Base-by-base conservation (phyloP, 805 yeast genomes). In the Ascoidea tarda region DNA sequence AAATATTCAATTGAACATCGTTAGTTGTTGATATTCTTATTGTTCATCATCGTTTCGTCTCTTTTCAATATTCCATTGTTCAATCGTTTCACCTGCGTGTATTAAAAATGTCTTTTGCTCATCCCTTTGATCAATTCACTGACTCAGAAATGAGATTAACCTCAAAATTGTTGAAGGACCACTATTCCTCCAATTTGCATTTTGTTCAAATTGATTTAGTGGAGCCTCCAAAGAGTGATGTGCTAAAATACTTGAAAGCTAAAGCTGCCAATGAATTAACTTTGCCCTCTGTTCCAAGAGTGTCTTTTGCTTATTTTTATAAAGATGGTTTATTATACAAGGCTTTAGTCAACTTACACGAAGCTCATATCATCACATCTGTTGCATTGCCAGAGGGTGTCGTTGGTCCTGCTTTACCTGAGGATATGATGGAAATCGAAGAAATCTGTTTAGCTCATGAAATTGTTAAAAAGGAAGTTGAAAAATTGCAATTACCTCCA, bases 151-250 rank as follows among this genome's bases (percentile, higher is more conserved):
- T 81, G 60, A 71, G 74, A 63, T 65, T 73, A 57, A 77, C 85
- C 47, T 62, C 82, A 51, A 78, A 79, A 66, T 72, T 82, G 55
- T 69, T 82, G 66, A 82, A 81, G 68, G 83, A 78, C 62, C 67
- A 76, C 62, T 73, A 78, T 16, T 77, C 77, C 38, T 61, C 68
- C 16, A 77, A 73, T 50, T 78, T 82, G 51, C 85, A 81, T 64
- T 83, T 83, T 64, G 73, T 77, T 51, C 85, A 79, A 64, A 68
- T 81, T 55, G 90, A 84, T 63, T 75, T 81, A 64, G 59, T 77
- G 49, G 95, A 86, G 63, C 95, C 95, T 42, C 90, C 95, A 55
- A 86, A 86, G 74, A 70, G 75, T 59, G 80, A 75, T 56, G 81
- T 86, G 83, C 62, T 79, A 57, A 77, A 73, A 60, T 85, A 74